Evolutionary conservation across 352 stramenopile genomes (phyloP), one percentile per base, ranked within the genome.

Genomic region (Globisporangium heterothallicum): DNA sequence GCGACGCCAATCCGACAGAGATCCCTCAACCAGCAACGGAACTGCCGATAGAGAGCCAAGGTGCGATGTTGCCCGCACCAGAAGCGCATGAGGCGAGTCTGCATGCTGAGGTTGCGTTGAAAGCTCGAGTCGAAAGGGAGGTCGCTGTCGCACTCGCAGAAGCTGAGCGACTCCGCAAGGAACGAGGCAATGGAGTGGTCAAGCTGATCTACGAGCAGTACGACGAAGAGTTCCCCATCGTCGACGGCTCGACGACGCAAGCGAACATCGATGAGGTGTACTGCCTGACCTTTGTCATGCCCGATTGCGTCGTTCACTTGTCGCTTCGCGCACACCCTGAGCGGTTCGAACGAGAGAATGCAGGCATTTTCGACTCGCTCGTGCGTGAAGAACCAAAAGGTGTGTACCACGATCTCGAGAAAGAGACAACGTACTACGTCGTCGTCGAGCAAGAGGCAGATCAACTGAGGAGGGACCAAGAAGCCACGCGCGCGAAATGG

Each of bases 191-290:
- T 19, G 86, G 84, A 9, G 78, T 74, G 43, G 64, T 88, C 24
- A 84, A 79, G 14, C 63, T 96, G 2, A 73, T 89, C 56, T 96
- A 96, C 61, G 80, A 96, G 52, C 80, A 91, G 57, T 96, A 95
- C 53, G 74, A 88, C 38, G 84, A 96, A 50, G 54, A 84, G 4
- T 96, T 95, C 47, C 59, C 68, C 2, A 94, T 96, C 48, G 53
- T 72, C 3, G 64, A 86, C 51, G 85, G 86, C 2, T 86, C 70
- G 10, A 92, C 84, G 9, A 93, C 76, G n/a, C 73, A 86, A 34
- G 62, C 70, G 2, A 68, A 53, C 9, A 73, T 96, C 36, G 84
- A 96, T 63, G 84, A 94, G 8, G 72, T 86, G 6, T 96, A 95
- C 53, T 94, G 79, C 46, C 62, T 96, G 30, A 91, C 78, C 6